Conservation (phyloP, 768 basidiomycete species). For the Lyophyllum atratum region DNA sequence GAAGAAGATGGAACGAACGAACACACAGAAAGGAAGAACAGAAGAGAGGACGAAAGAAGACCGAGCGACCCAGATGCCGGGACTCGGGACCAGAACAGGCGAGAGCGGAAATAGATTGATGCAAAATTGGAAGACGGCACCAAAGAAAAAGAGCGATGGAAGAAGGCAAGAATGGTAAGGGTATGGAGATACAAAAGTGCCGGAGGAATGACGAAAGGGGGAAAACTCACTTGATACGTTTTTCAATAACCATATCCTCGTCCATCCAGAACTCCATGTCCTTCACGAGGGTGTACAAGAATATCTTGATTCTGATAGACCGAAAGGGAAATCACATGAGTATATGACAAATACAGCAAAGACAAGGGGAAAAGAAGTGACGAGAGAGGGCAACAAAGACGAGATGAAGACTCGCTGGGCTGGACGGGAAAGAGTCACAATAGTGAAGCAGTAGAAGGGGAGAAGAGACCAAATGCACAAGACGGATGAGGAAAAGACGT, state of each 20-base stretch:
- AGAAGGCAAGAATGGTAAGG: background rate
- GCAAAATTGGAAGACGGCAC: background rate
- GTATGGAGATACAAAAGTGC: background rate
- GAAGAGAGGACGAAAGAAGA: background rate
- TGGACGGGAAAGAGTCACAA: background rate
- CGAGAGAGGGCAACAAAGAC: background rate
- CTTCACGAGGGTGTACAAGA: slow-evolving; percentile 57
- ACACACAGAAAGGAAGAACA: background rate
- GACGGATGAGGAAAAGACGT: background rate
- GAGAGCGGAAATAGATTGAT: background rate
- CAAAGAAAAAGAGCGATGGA: background rate
- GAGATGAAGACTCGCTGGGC: too few species aligned
- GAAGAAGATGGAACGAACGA: background rate
- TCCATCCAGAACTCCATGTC: slow-evolving; percentile 58
- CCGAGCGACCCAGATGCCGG: background rate
- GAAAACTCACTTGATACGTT: slow-evolving; percentile 59
- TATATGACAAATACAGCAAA: too few species aligned
- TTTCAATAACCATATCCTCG: slow-evolving; percentile 56
- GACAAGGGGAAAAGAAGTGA: background rate
- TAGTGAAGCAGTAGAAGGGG: background rate
- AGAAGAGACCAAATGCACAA: background rate
- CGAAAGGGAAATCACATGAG: slow-evolving; percentile 12
- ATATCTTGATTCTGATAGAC: slow-evolving; percentile 56
- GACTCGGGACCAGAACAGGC: background rate
- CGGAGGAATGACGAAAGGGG: background rate